Evolutionary conservation across 2,329 filamentous ascomycete species (phyloP), one percentile per base, ranked within the genome.

Genomic region (Endoconidiophora polonica): DNA sequence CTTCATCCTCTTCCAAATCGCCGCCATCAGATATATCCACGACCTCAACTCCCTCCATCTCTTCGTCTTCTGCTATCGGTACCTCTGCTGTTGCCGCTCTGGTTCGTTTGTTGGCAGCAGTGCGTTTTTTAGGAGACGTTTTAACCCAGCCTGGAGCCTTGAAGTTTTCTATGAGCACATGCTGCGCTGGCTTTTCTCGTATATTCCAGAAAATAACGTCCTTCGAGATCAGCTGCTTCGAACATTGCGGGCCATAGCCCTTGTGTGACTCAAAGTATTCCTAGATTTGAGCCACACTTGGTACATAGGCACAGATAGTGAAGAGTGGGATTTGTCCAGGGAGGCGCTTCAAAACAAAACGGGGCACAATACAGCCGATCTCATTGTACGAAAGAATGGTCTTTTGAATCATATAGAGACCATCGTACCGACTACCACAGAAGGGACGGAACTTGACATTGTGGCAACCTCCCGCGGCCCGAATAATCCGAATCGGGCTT

Each of bases 241-340:
- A 43, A 5, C 42, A 37, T 14, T 39, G 18, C 14, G 45, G 41
- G n/a, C 46, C 51, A 37, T 53, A 53, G 45, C 47, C 51, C 37
- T 53, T 49, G 26, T 53, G 51, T 14, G 43, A 49, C 29, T 49
- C 51, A 46, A 46, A 53, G 23, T 46, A 48, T 18, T 53, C 46
- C 51, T 48, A 53, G 24, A 37, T 44, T 22, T 49, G 51, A 38
- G 49, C 46, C 20, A 42, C 43, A 36, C 49, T 53, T n/a, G 51
- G 50, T 40, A 53, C 38, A 14, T 46, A 33, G 29, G 46, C 36
- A 22, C 44, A 43, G 37, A 49, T 53, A 5, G 23, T 44, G 39
- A 46, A 53, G 10, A 53, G 29, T 3, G 51, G 43, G n/a, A 48
- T 43, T 38, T 53, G 46, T 5, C 41, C 42, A 5, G 16, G 9